These are phyloP conservation scores for Strobilomyces confusus DNA, from an alignment of 768 basidiomycete genomes.

Conservation along the genomic window DNA sequence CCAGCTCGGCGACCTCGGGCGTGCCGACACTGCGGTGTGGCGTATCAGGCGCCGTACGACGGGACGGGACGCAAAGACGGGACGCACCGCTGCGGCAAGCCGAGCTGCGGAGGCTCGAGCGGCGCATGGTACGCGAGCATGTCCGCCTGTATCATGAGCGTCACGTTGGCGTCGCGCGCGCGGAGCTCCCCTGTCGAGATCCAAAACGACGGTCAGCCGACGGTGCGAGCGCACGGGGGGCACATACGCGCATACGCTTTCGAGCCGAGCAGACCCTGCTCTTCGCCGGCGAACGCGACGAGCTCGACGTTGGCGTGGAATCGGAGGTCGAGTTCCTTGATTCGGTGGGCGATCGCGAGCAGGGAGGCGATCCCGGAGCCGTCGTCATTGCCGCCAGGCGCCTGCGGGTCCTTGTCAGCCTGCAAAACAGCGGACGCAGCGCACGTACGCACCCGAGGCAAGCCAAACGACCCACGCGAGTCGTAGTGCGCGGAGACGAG, in stretches of 20 bases:
- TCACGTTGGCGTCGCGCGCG: slow-evolving; percentile 56
- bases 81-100: slow-evolving; percentile 68
- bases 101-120: slow-evolving; percentile 79
- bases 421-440: not conserved
- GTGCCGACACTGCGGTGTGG: slow-evolving; percentile 61
- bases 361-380: slow-evolving; percentile 65
- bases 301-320: slow-evolving; percentile 80
- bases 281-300: slow-evolving; percentile 85
- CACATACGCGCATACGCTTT: slow-evolving; percentile 72
- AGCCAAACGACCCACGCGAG: slow-evolving; percentile 85
- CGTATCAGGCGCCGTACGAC: not conserved
- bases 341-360: slow-evolving; percentile 76
- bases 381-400: slow-evolving; percentile 59
- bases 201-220: not conserved
- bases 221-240: not conserved
- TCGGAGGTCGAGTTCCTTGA: slow-evolving; percentile 57
- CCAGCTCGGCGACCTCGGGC: slow-evolving; percentile 68
- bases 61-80: not conserved
- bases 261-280: slow-evolving; percentile 83
- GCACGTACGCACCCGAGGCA: slow-evolving; percentile 39
- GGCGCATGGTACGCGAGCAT: slow-evolving; percentile 85
- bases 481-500: slow-evolving; percentile 88
- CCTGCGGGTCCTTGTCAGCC: slow-evolving; percentile 12
- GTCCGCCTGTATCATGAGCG: slow-evolving; percentile 86
- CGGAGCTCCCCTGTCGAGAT: slow-evolving; percentile 51